These are phyloP conservation scores for Epithele typhae DNA, from an alignment of 768 basidiomycete species.

Conservation along the genomic window DNA sequence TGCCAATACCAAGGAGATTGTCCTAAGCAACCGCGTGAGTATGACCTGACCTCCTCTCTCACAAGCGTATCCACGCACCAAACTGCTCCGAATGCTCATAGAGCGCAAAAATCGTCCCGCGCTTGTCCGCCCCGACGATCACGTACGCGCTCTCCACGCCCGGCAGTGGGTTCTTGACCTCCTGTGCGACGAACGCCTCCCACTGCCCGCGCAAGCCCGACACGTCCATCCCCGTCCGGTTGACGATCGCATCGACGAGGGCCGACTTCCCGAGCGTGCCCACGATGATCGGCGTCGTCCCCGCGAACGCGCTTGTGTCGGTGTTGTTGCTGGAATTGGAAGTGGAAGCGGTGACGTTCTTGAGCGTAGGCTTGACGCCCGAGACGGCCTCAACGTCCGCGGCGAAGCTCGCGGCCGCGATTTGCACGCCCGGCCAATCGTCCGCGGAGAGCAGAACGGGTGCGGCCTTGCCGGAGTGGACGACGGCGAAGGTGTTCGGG, in stretches of 20 bases:
- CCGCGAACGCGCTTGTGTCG: not conserved
- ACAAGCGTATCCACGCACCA: conserved; percentile 29
- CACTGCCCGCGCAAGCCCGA: conserved; percentile 58
- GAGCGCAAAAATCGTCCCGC: conserved; percentile 62
- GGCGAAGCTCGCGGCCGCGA: conserved; percentile 56
- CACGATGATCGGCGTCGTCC: conserved; percentile 49
- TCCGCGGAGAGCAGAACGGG: conserved; percentile 48
- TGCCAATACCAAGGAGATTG: conserved; percentile 70
- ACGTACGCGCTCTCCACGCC: conserved; percentile 60
- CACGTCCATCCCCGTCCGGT: conserved; percentile 49
- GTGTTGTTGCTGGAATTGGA: conserved; percentile 19
- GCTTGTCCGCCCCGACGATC: conserved; percentile 64
- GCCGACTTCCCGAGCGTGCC: conserved; percentile 60
- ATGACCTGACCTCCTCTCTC: not conserved
- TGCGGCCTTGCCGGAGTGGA: conserved; percentile 40
- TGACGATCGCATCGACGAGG: conserved; percentile 48
- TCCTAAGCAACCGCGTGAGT: conserved; percentile 28
- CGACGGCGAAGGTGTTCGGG: conserved; percentile 37
- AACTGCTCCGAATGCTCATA: conserved; percentile 71
- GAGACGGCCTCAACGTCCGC: conserved; percentile 60
- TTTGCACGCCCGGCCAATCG: conserved; percentile 62
- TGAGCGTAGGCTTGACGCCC: conserved; percentile 42
- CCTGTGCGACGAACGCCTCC: conserved; percentile 55
- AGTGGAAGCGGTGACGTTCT: conserved; percentile 42
- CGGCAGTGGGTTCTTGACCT: conserved; percentile 52